Percentiles rank a stretch among this genome's conserved stretches.
These are phyloP conservation scores for Aphanocladium album DNA, from an alignment of 2,329 filamentous ascomycete genomes.

Conservation along the genomic window DNA sequence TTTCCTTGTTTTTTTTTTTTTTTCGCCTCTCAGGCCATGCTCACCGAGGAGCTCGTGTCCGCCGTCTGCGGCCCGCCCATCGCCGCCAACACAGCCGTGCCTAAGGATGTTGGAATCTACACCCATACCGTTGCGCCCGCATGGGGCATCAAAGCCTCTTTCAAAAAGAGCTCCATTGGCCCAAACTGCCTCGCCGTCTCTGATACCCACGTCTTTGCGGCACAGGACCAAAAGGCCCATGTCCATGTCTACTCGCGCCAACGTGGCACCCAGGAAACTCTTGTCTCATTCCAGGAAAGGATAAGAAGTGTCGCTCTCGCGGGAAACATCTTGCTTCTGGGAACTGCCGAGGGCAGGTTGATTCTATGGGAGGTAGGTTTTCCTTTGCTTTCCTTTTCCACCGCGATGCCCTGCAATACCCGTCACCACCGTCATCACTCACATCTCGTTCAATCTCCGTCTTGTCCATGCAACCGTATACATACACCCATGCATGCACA, in stretches of 20 bases:
- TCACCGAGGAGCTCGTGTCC: conserved; percentile 56
- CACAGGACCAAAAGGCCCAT: conserved; percentile 85
- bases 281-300: conserved; percentile 81
- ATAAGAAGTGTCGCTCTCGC: conserved; percentile 73
- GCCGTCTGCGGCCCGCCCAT: conserved; percentile 53
- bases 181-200: conserved; percentile 75
- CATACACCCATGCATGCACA: not conserved
- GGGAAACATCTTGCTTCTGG: conserved; percentile 68
- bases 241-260: conserved; percentile 86
- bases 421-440: not conserved
- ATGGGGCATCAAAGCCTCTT: conserved; percentile 66
- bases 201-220: conserved; percentile 80
- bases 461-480: not conserved
- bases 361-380: conserved; percentile 83
- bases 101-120: conserved; percentile 83
- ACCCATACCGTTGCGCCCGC: conserved; percentile 76
- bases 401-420: conserved; percentile 14
- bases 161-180: conserved; percentile 89
- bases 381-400: conserved; percentile 15
- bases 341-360: conserved; percentile 78
- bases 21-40: conserved; percentile 35
- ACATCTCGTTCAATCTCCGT: not conserved
- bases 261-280: conserved; percentile 81
- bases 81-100: conserved; percentile 56
- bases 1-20: not conserved